Base-by-base conservation (phyloP, 1,284 basidiomycete species). In the Neotropicomus parvogracilis region DNA sequence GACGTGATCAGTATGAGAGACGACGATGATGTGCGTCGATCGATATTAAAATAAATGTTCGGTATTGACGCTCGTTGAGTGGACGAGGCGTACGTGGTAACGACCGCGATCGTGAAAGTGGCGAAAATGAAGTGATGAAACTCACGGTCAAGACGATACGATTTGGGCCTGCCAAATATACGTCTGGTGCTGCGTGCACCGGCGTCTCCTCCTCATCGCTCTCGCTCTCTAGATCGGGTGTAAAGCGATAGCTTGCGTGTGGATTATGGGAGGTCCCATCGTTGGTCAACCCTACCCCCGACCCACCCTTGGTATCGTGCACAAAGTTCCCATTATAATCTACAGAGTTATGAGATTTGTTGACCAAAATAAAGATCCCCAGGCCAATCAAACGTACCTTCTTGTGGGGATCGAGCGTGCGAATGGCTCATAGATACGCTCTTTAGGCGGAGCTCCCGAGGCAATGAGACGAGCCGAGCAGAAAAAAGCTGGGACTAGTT, bases 341-440 rank as follows among this genome's bases (percentile, higher is more conserved):
- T 59, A 29, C 19, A n/a, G 38, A 40, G 27, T 9, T 4, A 13
- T 20, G 32, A 57, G 42, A 65, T 49, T 17, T 4, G 33, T n/a
- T 27, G 14, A 34, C 32, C 29, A 24, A 40, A 35, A 36, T 16
- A 10, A 46, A 24, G 21, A 17, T 13, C 11, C 31, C n/a, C n/a
- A 32, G 13, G 33, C 33, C 11, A 9, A 20, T 37, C 16, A 13
- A 20, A 41, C 62, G 20, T 27, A 60, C 59, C 59, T 54, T 29
- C 36, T 8, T 28, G 40, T 37, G 24, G 45, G 19, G 29, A 46
- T 29, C 24, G 40, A 43, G 24, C 43, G 40, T 54, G 47, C 6
- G 60, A 42, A 38, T n/a, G 45, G 17, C 3, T 54, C 62, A 62
- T 60, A 4, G 13, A 27, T 36, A 8, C 27, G 40, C 7, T 41